Base-by-base conservation (phyloP, 371 early-diverging fungal species). In the Rhizopus sp. region DNA sequence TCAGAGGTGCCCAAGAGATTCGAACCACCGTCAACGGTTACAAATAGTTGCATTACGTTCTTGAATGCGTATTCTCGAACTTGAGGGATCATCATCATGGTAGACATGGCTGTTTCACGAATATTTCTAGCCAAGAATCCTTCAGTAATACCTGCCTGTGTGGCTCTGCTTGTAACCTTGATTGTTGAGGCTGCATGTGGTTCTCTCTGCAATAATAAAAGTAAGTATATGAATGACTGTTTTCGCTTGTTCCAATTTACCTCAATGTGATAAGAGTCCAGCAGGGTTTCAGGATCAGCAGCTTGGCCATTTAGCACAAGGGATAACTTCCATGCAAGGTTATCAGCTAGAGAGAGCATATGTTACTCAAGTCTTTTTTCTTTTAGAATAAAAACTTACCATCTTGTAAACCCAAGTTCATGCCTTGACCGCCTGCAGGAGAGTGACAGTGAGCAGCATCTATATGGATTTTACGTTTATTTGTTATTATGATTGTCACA, bases 361-460 rank as follows among this genome's bases (percentile, higher is more conserved):
- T 23, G 23, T 23, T 23, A 33, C 1, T 47, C 23, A 10, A 5
- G 34, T 30, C 15, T 12, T 15, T 8, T 12, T 49, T 10, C 12
- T 39, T 47, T 4, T 49, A 47, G 15, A n/a, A 53, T 59, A 16
- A 13, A 44, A 45, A n/a, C 31, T 53, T 59, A 77, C 75, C 78
- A 64, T 76, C 77, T 34, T 73, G 69, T 3, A 76, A 10, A 4
- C 77, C 73, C 13, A 69, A n/a, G 41, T 76, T 76, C 65, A 73
- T 61, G 5, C 77, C 77, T 53, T 72, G 75, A 12, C 66, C 64
- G 29, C 68, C 73, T 17, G 57, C 57, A 34, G 77, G 77, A 0
- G 71, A 68, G 41, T 72, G 72, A 30, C 77, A 78, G 44, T 78
- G 78, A 3, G 75, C 73, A 48, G 78, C 63, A 63, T 78, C 78